Base-by-base conservation (phyloP, 768 basidiomycete genomes). In the Termitomyces sp. region DNA sequence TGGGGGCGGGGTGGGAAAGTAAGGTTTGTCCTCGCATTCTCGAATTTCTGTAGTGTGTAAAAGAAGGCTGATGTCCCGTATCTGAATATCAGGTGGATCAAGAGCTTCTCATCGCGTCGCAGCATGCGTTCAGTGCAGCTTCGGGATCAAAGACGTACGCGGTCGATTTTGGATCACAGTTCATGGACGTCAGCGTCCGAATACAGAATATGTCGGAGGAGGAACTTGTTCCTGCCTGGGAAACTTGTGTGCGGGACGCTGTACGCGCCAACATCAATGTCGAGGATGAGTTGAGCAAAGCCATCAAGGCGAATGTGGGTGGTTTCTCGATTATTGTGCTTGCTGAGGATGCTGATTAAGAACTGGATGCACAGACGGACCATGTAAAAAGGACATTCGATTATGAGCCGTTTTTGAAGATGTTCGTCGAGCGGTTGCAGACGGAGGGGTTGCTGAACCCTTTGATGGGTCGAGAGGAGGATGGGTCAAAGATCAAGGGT, bases 361-460 rank as follows among this genome's bases (percentile, higher is more conserved):
- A 34, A 34, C 17, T 34, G 55, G 28, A 28, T 19, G 26, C 53
- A 45, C 61, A 84, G 83, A 75, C 74, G 10, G 83, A 86, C 22
- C 75, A 83, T 58, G 62, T 80, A 43, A 82, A 79, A 50, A 69
- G 84, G 14, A 84, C 82, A 10, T 80, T 77, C 59, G 82, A 86
- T 66, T 86, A 84, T 58, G 82, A 83, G 61, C 82, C 81, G 0
- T 84, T 86, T 66, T 67, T 84, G 30, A 67, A 66, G n/a, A 72
- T 69, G 35, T 83, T 78, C 56, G 58, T 81, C 8, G 66, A 60
- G 14, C 62, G 66, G 2, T 56, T 83, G 59, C 74, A 81, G 40
- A 55, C 67, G 1, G 79, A 81, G 57, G 81, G 79, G 0, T 56
- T 80, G 19, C 64, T 85, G 28, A 71, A 77, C 38, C 60, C 72